Evolutionary conservation across 768 basidiomycete species (phyloP).

Genomic region (Boletus coccyginus): DNA sequence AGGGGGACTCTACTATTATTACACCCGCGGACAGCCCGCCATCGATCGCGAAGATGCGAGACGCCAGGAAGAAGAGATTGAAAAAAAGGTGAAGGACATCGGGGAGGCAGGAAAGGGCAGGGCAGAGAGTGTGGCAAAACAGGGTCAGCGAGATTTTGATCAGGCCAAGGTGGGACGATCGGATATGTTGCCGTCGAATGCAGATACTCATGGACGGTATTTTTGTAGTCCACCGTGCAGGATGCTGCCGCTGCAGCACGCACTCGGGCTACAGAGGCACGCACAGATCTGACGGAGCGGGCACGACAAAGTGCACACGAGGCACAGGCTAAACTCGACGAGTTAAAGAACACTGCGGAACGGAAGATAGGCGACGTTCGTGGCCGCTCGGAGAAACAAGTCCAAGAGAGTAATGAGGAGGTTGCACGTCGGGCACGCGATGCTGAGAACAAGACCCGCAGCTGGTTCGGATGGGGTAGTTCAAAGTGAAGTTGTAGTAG

Average conservation of each 20-base stretch:
- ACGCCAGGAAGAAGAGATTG: constrained; percentile 33
- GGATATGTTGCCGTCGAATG: not conserved
- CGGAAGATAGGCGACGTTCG: constrained; percentile 23
- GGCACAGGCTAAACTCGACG: constrained; percentile 22
- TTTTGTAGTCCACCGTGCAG: constrained; percentile 21
- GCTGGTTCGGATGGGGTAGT: constrained; percentile 42
- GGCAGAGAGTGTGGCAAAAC: constrained; percentile 25
- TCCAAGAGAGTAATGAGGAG: constrained; percentile 31
- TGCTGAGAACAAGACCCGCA: constrained; percentile 28
- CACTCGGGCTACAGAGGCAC: constrained; percentile 20
- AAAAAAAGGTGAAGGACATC: constrained; percentile 25
- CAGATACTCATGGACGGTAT: not conserved
- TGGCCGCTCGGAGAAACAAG: constrained; percentile 24
- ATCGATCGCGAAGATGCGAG: constrained; percentile 24
- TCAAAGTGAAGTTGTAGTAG: constrained; percentile 19
- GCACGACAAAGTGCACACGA: constrained; percentile 26
- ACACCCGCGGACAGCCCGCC: constrained; percentile 23
- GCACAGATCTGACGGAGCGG: constrained; percentile 24
- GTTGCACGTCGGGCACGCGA: constrained; percentile 19
- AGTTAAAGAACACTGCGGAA: constrained; percentile 26
- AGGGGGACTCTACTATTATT: constrained; percentile 39
- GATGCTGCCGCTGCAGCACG: constrained; percentile 11
- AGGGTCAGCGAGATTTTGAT: constrained; percentile 34
- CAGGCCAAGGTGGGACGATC: constrained; percentile 32
- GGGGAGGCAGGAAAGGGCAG: constrained; percentile 32